These are phyloP conservation scores for Colletotrichum ledebouriae DNA, from an alignment of 2,329 filamentous ascomycete species.

Conservation along the genomic window DNA sequence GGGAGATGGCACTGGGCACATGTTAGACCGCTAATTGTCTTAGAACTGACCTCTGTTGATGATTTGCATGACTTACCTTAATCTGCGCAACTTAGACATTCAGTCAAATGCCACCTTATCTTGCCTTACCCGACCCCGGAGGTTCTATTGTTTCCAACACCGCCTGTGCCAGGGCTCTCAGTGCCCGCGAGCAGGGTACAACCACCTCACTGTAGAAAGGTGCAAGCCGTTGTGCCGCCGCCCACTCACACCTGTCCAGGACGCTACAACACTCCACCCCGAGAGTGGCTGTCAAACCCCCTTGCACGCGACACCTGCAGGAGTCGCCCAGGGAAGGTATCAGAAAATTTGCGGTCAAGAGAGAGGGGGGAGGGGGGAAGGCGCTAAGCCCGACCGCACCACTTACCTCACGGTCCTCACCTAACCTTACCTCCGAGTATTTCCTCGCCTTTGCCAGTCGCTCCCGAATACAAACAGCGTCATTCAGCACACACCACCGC, in stretches of 20 bases:
- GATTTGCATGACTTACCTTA: conserved; percentile 35
- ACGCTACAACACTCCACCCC: conserved; percentile 12
- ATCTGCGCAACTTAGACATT: conserved; percentile 15
- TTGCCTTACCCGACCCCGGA: no score
- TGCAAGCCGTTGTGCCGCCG: conserved; percentile 29
- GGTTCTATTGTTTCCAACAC: conserved; percentile 4
- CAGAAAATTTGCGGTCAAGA: conserved; percentile 36
- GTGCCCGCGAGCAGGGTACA: conserved; percentile 20
- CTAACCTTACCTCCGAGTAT: conserved; percentile 35
- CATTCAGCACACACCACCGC: conserved; percentile 39
- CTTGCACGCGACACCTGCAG: conserved; percentile 38
- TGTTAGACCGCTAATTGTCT: conserved; percentile 20
- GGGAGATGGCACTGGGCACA: neutral
- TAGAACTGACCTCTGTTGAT: conserved; percentile 32
- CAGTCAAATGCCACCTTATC: no score
- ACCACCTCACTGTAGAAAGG: neutral
- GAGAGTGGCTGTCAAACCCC: conserved; percentile 6
- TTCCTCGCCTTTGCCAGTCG: conserved; percentile 21
- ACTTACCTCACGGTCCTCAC: no score
- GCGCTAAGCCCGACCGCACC: conserved; percentile 37
- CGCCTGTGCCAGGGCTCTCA: conserved; percentile 4
- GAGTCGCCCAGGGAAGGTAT: conserved; percentile 24
- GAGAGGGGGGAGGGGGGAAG: neutral
- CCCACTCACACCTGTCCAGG: conserved; percentile 10
- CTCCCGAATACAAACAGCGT: conserved; percentile 39